phyloP scores from a whole-genome alignment of 2,329 filamentous ascomycete species.

The Metarhizium humberi region DNA sequence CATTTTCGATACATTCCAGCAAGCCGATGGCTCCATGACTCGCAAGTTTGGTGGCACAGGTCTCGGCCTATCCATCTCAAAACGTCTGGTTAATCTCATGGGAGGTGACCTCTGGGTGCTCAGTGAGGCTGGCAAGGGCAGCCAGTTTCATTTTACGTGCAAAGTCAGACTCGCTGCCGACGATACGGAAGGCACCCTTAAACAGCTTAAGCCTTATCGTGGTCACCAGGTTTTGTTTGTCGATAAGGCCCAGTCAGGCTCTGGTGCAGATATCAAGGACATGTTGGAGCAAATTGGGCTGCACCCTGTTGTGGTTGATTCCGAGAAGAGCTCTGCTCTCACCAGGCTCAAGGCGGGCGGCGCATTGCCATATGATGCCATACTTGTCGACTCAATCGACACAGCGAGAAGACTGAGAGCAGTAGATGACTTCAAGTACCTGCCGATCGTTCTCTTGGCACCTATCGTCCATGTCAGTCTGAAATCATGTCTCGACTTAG shows the following conservation, averaged over 20 bases:
- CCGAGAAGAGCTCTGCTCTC: constrained; percentile 56
- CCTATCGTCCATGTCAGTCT: constrained; percentile 84
- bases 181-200: constrained; percentile 68
- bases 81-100: constrained; percentile 91
- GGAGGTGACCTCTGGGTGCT: constrained; percentile 94
- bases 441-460: constrained; percentile 86
- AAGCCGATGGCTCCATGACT: constrained; percentile 94
- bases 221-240: constrained; percentile 91
- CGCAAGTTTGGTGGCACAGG: constrained; percentile 93
- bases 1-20: constrained; percentile 98
- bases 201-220: constrained; percentile 81
- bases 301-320: constrained; percentile 73
- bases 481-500: constrained; percentile 87
- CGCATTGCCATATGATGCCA: constrained; percentile 77
- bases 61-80: constrained; percentile 88
- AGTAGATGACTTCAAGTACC: constrained; percentile 94
- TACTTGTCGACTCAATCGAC: constrained; percentile 88
- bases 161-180: constrained; percentile 76
- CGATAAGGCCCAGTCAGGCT: constrained; percentile 76
- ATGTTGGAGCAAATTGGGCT: constrained; percentile 76
- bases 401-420: constrained; percentile 78
- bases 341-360: constrained; percentile 42
- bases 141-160: constrained; percentile 94
- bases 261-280: constrained; percentile 63
- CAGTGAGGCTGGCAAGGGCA: constrained; percentile 83